These are phyloP conservation scores for Abrus precatorius DNA, from an alignment of 306 rosid species.

Conservation along the genomic window DNA sequence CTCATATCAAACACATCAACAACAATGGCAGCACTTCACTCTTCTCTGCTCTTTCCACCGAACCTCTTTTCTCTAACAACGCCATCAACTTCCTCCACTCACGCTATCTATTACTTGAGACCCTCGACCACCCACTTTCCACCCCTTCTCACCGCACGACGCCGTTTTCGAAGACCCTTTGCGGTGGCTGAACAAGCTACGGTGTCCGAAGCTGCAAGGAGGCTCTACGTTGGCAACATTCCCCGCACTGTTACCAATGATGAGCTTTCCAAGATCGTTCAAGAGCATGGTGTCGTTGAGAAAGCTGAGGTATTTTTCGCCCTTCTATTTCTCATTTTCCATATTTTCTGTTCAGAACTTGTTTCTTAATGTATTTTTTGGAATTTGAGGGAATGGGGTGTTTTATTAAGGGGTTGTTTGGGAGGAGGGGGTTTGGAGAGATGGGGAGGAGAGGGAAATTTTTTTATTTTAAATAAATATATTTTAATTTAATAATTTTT, in stretches of 20 bases:
- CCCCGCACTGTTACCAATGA: constrained; percentile 74
- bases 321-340: background rate
- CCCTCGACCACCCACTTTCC: constrained; percentile 48
- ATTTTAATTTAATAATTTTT: too few relatives aligned
- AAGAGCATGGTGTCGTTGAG: constrained; percentile 89
- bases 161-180: constrained; percentile 48
- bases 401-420: too few relatives aligned
- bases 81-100: constrained; percentile 49
- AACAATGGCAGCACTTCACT: constrained; percentile 77
- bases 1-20: background rate
- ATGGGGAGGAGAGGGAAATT: too few relatives aligned
- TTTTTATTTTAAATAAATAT: too few relatives aligned
- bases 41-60: constrained; percentile 58
- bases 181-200: constrained; percentile 73
- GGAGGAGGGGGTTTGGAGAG: too few relatives aligned
- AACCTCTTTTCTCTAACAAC: constrained; percentile 58
- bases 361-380: background rate
- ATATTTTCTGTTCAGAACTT: constrained; percentile 1
- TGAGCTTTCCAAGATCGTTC: constrained; percentile 71
- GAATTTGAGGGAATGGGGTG: background rate
- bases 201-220: constrained; percentile 62
- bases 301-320: constrained; percentile 72
- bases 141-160: constrained; percentile 44
- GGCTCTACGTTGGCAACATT: constrained; percentile 87
- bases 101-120: constrained; percentile 21